Evolutionary conservation across 2,329 filamentous ascomycete species (phyloP).

Genomic region (Colletotrichum endophyticum): DNA sequence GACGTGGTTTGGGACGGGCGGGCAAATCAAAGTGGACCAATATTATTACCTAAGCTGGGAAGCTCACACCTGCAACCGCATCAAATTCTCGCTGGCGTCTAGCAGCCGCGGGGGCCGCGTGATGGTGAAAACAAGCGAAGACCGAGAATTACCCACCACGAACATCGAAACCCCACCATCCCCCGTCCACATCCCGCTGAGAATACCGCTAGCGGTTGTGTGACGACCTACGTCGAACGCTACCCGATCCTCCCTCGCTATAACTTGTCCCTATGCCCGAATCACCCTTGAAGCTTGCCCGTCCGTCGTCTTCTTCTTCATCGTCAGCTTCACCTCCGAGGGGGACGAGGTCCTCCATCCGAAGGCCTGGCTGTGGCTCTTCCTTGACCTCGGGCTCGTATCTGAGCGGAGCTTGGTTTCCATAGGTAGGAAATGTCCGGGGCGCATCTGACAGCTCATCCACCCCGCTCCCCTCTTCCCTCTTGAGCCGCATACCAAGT

Average conservation of each 20-base stretch:
- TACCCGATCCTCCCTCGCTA: constrained; percentile 39
- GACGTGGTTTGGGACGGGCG: background rate
- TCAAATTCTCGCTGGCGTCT: background rate
- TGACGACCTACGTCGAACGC: constrained; percentile 35
- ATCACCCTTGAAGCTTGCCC: constrained; percentile 38
- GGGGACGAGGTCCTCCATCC: constrained; percentile 37
- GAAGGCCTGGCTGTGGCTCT: constrained; percentile 26
- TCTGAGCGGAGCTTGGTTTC: constrained; percentile 43
- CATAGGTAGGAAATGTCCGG: constrained; percentile 48
- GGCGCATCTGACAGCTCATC: constrained; percentile 43
- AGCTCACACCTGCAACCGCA: background rate
- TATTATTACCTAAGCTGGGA: background rate
- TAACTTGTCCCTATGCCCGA: constrained; percentile 62
- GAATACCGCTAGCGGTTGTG: constrained; percentile 5
- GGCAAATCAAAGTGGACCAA: background rate
- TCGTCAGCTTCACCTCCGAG: constrained; percentile 49
- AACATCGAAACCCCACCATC: background rate
- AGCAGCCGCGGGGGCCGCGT: background rate
- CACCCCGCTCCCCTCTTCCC: constrained; percentile 32
- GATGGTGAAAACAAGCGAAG: background rate
- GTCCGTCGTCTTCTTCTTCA: constrained; percentile 34
- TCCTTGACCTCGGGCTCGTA: constrained; percentile 42
- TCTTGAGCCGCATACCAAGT: constrained; percentile 22
- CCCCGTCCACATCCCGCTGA: background rate
- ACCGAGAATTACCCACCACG: background rate